These are phyloP conservation scores for Ophiosphaerella narmari DNA, from an alignment of 2,329 filamentous ascomycete genomes.

Conservation along the genomic window DNA sequence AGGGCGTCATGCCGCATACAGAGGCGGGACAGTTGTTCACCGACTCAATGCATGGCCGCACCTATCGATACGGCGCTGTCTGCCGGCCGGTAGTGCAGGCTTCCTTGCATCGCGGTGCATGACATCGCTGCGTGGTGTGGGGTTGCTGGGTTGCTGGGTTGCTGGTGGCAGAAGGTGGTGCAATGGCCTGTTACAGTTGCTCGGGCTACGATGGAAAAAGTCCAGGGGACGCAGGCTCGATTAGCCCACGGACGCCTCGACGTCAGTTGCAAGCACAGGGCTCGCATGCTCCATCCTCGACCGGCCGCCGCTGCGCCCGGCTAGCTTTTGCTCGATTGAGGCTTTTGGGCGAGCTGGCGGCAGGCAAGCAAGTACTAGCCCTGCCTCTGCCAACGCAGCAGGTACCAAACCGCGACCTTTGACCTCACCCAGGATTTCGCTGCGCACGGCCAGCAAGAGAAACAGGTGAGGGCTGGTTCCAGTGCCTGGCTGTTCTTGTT, in stretches of 20 bases:
- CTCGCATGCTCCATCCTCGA: conserved; percentile 1
- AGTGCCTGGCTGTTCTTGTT: no score
- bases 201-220: conserved; percentile 25
- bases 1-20: conserved; percentile 38
- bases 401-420: conserved; percentile 27
- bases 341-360: conserved; percentile 28
- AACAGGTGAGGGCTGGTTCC: background rate
- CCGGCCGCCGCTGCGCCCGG: conserved; percentile 14
- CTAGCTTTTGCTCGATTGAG: conserved; percentile 25
- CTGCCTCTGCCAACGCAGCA: conserved; percentile 41
- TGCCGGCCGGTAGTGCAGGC: background rate
- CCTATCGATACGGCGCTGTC: conserved; percentile 16
- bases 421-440: conserved; percentile 15
- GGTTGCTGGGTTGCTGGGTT: background rate
- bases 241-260: conserved; percentile 14
- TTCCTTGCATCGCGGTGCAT: background rate
- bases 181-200: conserved; percentile 18
- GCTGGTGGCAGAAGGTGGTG: conserved; percentile 3
- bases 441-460: background rate
- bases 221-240: conserved; percentile 7
- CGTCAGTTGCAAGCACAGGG: conserved; percentile 1
- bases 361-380: conserved; percentile 30
- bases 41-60: conserved; percentile 16
- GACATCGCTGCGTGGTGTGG: background rate
- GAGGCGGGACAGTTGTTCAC: conserved; percentile 39